Percentiles rank a stretch among this genome's conserved stretches.
Evolutionary conservation across 768 basidiomycete species (phyloP).

Genomic region (Lentinula detonsa): DNA sequence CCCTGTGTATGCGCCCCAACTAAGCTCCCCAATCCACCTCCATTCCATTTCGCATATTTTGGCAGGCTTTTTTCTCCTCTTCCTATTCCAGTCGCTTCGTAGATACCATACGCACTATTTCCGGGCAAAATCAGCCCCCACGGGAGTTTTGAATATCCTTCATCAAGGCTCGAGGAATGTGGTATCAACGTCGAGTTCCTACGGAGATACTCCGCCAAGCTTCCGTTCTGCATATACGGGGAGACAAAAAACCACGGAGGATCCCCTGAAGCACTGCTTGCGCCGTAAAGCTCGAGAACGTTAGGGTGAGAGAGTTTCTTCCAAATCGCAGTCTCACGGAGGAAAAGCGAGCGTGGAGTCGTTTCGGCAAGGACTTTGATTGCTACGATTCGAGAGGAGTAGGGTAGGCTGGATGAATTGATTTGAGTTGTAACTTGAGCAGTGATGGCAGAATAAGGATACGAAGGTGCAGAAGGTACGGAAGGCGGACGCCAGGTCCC

Average conservation of each 20-base stretch:
- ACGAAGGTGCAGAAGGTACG: background rate
- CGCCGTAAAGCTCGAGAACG: conserved; percentile 71
- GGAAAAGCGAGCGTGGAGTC: conserved; percentile 59
- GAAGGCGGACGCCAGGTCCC: conserved; percentile 55
- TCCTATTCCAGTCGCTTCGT: conserved; percentile 1
- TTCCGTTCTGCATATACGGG: conserved; percentile 64
- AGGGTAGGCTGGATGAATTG: background rate
- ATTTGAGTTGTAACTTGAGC: background rate
- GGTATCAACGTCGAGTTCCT: background rate
- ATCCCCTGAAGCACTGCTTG: conserved; percentile 63
- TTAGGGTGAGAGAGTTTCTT: conserved; percentile 60
- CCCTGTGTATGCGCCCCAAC: background rate
- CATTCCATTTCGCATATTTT: conserved; percentile 7
- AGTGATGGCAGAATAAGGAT: background rate
- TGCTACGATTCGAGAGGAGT: conserved; percentile 43
- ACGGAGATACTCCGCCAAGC: conserved; percentile 49
- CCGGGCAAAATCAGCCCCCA: background rate
- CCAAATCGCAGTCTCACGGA: conserved; percentile 71
- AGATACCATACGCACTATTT: background rate
- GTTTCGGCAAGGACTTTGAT: conserved; percentile 66
- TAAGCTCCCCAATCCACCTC: conserved; percentile 2
- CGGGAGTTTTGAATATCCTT: background rate
- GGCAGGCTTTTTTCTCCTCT: conserved; percentile 6
- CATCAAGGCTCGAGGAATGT: background rate
- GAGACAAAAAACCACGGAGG: conserved; percentile 79